Conservation (phyloP, 345 rosid genomes). For the Salix arbutifolia region DNA sequence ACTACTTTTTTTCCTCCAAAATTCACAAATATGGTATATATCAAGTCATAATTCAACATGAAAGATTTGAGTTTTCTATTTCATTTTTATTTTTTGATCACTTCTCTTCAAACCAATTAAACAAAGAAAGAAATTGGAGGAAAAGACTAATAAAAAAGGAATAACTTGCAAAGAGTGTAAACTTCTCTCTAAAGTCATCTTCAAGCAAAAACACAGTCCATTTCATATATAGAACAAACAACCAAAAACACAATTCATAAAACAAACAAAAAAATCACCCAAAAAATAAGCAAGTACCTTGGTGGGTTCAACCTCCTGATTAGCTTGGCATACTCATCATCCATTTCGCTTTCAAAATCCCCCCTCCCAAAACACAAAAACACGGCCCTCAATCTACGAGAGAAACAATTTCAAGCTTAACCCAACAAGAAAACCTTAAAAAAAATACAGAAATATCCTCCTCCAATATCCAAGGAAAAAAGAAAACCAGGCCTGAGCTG, state of each 20-base stretch:
- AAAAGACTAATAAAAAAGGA: neutral
- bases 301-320: conserved; percentile 90
- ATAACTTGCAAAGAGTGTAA: conserved; percentile 15
- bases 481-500: neutral
- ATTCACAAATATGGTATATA: no score
- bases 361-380: neutral
- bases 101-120: neutral
- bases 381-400: neutral
- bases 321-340: conserved; percentile 84
- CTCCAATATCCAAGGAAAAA: conserved; percentile 46
- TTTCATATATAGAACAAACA: neutral
- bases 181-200: neutral
- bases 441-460: conserved; percentile 17
- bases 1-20: no score
- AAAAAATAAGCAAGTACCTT: conserved; percentile 30
- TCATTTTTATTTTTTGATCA: neutral
- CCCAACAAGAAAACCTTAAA: neutral
- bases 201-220: neutral
- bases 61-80: neutral
- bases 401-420: neutral
- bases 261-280: neutral
- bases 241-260: conserved; percentile 4
- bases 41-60: no score
- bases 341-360: conserved; percentile 35
- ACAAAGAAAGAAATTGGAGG: neutral